Evolutionary conservation across 1,284 basidiomycete genomes (phyloP).

Genomic region (Coniferiporia weirii): DNA sequence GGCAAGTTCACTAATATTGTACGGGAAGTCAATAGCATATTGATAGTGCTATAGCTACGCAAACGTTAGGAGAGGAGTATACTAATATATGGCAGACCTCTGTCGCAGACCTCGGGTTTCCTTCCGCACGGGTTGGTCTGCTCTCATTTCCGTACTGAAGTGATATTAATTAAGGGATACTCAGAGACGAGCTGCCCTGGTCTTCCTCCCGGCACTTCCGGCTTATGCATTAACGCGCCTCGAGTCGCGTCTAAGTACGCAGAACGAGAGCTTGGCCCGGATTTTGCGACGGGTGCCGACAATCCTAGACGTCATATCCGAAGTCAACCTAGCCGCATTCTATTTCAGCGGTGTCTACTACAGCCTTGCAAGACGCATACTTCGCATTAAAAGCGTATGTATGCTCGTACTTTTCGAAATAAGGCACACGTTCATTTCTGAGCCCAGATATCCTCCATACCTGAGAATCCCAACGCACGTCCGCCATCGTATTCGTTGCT

Average conservation of each 20-base stretch:
- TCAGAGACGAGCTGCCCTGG: conserved; percentile 44
- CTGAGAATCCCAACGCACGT: conserved; percentile 63
- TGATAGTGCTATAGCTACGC: conserved; percentile 45
- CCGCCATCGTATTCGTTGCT: conserved; percentile 83
- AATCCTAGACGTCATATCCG: conserved; percentile 49
- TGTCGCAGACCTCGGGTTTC: conserved; percentile 29
- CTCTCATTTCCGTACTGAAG: neutral
- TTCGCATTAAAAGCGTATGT: conserved; percentile 71
- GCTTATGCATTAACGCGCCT: conserved; percentile 54
- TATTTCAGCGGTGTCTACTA: conserved; percentile 80
- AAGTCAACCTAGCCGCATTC: conserved; percentile 79
- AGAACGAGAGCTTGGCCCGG: conserved; percentile 32
- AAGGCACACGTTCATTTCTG: neutral
- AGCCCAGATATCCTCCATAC: conserved; percentile 63
- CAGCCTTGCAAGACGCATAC: conserved; percentile 64
- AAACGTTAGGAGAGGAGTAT: conserved; percentile 89
- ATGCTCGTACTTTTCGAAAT: neutral
- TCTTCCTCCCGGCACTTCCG: conserved; percentile 64
- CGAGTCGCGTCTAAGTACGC: conserved; percentile 32
- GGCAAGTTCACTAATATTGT: conserved; percentile 38
- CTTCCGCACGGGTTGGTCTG: conserved; percentile 33
- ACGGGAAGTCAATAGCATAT: neutral
- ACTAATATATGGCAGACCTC: conserved; percentile 80
- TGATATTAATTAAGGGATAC: neutral
- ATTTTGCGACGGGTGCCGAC: conserved; percentile 41